Evolutionary conservation across 208 protist genomes (phyloP).

Genomic region (Trypanosoma melophagium): DNA sequence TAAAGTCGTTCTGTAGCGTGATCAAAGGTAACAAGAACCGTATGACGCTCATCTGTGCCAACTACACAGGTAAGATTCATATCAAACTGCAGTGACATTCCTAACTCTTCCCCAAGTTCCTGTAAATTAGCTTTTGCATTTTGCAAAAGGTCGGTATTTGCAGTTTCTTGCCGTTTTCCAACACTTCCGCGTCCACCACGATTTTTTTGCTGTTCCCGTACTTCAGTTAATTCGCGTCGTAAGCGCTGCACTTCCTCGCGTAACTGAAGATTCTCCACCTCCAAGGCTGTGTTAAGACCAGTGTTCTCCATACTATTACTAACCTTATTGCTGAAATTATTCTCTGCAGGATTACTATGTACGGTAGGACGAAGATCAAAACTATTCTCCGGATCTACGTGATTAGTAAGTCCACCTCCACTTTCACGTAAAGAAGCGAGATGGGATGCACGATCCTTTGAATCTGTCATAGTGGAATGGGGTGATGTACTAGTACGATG

Average conservation of each 20-base stretch:
- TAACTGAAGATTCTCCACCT: slow-evolving; percentile 37
- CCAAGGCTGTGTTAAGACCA: slow-evolving; percentile 11
- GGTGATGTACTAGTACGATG: neutral
- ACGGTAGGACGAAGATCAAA: neutral
- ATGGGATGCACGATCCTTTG: neutral
- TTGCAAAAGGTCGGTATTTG: slow-evolving; percentile 33
- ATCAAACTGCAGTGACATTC: slow-evolving; percentile 63
- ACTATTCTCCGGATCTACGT: slow-evolving; percentile 13
- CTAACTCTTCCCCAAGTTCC: slow-evolving; percentile 45
- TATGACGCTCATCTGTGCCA: slow-evolving; percentile 60
- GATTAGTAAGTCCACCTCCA: neutral
- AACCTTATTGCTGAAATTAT: neutral
- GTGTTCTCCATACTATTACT: slow-evolving; percentile 8
- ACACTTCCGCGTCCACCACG: neutral
- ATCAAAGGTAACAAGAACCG: slow-evolving; percentile 74
- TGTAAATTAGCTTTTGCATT: slow-evolving; percentile 58
- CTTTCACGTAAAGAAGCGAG: neutral
- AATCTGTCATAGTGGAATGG: neutral
- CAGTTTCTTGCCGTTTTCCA: neutral
- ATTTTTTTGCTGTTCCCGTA: slow-evolving; percentile 25
- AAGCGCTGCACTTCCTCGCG: slow-evolving; percentile 38
- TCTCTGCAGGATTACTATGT: neutral
- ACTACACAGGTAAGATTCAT: slow-evolving; percentile 72
- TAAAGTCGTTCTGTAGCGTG: slow-evolving; percentile 75
- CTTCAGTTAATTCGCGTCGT: slow-evolving; percentile 24